A percentile compares a stretch with the other conserved stretches of the same genome.
Conservation (phyloP, 176 grass and related monocot genomes). For the Hsuehochloa calcarea region DNA sequence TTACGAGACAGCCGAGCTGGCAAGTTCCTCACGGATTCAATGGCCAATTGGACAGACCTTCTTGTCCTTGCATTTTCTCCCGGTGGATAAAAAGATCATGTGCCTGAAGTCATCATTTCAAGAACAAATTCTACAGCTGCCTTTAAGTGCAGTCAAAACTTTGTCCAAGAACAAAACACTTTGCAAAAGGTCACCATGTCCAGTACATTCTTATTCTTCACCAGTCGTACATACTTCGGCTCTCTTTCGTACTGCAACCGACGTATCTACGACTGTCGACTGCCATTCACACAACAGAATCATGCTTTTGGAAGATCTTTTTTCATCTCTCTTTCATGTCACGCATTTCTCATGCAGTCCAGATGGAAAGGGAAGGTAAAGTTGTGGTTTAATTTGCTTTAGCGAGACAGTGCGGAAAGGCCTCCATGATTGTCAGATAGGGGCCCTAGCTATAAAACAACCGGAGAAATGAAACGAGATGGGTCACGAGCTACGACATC, state of each 20-base stretch:
- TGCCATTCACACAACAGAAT: background rate
- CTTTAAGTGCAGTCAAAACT: background rate
- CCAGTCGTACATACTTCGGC: background rate
- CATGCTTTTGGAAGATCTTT: background rate
- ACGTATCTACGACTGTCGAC: constrained; percentile 10
- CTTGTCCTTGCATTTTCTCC: background rate
- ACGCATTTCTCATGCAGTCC: constrained; percentile 9
- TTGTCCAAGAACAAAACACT: background rate
- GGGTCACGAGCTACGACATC: constrained; percentile 15
- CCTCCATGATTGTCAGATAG: constrained; percentile 33
- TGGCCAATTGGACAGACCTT: background rate
- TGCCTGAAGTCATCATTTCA: background rate
- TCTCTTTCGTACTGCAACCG: background rate
- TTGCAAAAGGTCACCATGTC: background rate
- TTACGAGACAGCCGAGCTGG: constrained; percentile 1
- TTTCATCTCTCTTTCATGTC: background rate
- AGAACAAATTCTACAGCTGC: constrained; percentile 6
- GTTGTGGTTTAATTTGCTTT: background rate
- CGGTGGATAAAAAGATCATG: background rate
- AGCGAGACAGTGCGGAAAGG: constrained; percentile 22
- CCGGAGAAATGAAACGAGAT: background rate
- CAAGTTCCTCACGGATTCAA: background rate
- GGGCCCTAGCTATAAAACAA: constrained; percentile 7
- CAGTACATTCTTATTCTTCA: background rate
- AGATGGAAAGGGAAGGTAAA: constrained; percentile 11